These are phyloP conservation scores for Penicillium lividum DNA, from an alignment of 495 filamentous ascomycete species.

Conservation along the genomic window DNA sequence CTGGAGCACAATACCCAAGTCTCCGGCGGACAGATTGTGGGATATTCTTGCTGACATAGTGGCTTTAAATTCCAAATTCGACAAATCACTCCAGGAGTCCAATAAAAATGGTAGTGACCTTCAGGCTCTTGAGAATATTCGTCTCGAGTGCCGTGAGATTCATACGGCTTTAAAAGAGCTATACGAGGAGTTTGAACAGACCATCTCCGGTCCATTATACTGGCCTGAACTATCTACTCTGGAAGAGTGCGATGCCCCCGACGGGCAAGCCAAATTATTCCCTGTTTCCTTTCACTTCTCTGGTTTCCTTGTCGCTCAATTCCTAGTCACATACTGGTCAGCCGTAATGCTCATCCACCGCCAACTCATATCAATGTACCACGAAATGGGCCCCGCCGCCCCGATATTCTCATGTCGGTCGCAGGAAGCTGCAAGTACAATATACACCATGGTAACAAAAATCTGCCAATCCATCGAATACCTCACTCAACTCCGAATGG, in stretches of 20 bases:
- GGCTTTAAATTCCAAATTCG: not conserved
- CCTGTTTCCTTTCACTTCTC: constrained; percentile 5
- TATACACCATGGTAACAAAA: not conserved
- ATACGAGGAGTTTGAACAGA: not conserved
- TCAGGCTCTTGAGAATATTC: not conserved
- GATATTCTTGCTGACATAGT: constrained; percentile 1
- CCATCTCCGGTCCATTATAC: constrained; percentile 4
- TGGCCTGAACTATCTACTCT: constrained; percentile 1
- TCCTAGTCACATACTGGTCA: constrained; percentile 1
- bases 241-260: not conserved
- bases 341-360: not conserved
- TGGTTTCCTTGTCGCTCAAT: not conserved
- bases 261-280: not conserved
- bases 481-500: not conserved
- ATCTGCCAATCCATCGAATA: constrained; percentile 2
- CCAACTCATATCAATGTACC: not conserved
- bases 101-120: not conserved
- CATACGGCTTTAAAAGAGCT: not conserved
- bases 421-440: not conserved
- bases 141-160: not conserved
- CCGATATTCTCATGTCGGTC: not conserved
- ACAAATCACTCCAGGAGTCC: not conserved
- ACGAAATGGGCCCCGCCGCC: not conserved
- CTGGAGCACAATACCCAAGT: not conserved
- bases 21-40: not conserved